Evolutionary conservation across 2,329 filamentous ascomycete species (phyloP).

Genomic region (Talaromyces sp.): DNA sequence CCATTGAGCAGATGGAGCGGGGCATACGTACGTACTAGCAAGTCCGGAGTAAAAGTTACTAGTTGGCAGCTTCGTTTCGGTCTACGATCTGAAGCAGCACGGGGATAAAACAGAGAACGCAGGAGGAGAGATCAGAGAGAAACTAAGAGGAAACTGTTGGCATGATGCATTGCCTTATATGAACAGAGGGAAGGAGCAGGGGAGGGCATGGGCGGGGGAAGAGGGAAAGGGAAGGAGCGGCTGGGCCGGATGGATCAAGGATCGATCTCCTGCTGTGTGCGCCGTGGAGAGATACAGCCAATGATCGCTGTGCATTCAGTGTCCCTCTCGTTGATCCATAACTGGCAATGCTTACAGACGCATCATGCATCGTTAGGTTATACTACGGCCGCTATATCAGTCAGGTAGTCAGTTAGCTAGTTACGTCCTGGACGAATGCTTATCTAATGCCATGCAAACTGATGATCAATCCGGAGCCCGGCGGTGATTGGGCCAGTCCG

Average conservation of each 20-base stretch:
- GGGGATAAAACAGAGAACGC: slow-evolving; percentile 9
- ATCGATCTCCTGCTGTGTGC: background rate
- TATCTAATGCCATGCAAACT: background rate
- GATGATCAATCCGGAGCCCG: background rate
- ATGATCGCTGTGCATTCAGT: background rate
- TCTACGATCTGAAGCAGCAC: background rate
- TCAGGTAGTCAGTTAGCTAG: background rate
- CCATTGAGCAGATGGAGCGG: background rate
- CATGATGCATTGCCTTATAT: slow-evolving; percentile 10
- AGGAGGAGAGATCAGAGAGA: background rate
- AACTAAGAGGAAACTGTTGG: slow-evolving; percentile 6
- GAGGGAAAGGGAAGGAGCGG: background rate
- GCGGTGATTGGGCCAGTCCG: background rate
- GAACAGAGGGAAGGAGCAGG: slow-evolving; percentile 10
- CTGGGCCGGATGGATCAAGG: background rate
- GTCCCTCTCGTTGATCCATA: no score
- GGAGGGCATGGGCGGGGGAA: background rate
- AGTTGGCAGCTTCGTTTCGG: background rate
- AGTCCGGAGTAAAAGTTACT: no score
- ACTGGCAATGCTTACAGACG: no score
- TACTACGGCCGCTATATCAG: no score
- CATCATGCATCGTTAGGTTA: background rate
- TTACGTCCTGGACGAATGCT: background rate
- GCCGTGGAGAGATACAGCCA: slow-evolving; percentile 7
- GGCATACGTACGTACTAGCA: background rate